Evolutionary conservation across 1,284 basidiomycete genomes (phyloP).

Genomic region (Uromyces viciae-fabae): DNA sequence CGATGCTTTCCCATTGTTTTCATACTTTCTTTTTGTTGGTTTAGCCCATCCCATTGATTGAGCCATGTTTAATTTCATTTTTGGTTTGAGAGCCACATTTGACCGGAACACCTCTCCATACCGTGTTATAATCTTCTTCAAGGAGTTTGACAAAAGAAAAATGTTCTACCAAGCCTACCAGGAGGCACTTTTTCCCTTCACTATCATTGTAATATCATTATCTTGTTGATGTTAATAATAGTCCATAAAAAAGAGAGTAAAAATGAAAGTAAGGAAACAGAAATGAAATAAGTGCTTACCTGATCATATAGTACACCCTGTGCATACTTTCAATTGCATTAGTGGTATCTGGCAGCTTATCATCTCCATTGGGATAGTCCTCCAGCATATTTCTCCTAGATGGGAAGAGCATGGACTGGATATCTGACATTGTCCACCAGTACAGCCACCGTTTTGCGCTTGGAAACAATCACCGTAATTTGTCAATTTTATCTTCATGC

Average conservation of each 20-base stretch:
- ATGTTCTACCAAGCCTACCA: background rate
- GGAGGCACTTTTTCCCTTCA: background rate
- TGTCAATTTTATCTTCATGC: conserved; percentile 11
- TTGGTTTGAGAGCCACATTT: background rate
- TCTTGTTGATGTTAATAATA: too few relatives aligned
- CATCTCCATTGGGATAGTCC: background rate
- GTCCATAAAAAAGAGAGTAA: background rate
- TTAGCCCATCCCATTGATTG: background rate
- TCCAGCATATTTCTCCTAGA: background rate
- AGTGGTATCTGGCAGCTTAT: conserved; percentile 3
- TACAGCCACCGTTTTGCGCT: background rate
- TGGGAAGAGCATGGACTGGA: conserved; percentile 10
- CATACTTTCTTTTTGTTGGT: background rate
- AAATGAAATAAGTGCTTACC: background rate
- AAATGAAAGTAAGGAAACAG: background rate
- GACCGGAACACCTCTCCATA: background rate
- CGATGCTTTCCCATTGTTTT: background rate
- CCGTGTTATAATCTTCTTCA: background rate
- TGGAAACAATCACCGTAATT: background rate
- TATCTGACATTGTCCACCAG: conserved; percentile 6
- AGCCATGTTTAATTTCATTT: background rate
- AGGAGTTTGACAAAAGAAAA: background rate
- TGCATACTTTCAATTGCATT: conserved; percentile 12
- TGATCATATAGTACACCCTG: background rate
- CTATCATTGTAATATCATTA: background rate